phyloP scores from a whole-genome alignment of 1,284 basidiomycete genomes.

The Omphalotus olearius region DNA sequence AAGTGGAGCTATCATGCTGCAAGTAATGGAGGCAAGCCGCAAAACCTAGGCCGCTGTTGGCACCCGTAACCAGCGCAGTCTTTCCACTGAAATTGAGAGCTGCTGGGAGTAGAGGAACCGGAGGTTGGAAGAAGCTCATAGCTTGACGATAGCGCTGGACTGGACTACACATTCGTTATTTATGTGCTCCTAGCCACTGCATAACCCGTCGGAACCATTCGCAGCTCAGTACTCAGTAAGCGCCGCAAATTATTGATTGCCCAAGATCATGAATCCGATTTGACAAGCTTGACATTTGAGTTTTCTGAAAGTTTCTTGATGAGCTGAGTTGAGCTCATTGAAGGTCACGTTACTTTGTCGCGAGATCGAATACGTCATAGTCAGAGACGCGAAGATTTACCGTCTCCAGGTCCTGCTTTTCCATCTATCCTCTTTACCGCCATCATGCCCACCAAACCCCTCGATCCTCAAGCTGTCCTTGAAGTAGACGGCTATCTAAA shows the following conservation, averaged over 20 bases:
- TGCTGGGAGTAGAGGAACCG: conserved; percentile 11
- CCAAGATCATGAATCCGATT: too few relatives aligned
- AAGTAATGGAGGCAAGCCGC: conserved; percentile 15
- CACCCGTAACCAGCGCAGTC: conserved; percentile 18
- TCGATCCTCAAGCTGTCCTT: conserved; percentile 54
- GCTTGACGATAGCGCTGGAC: too few relatives aligned
- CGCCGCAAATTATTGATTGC: too few relatives aligned
- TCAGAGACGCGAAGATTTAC: conserved; percentile 6
- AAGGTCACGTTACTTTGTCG: neutral
- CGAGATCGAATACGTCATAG: conserved; percentile 7
- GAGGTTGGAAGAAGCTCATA: conserved; percentile 16
- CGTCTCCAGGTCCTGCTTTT: neutral
- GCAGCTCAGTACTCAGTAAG: too few relatives aligned
- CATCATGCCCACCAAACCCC: conserved; percentile 35
- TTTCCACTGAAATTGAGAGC: conserved; percentile 16
- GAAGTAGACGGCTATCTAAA: conserved; percentile 72
- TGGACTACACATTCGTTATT: too few relatives aligned
- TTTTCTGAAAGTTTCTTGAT: too few relatives aligned
- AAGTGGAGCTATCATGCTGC: conserved; percentile 14
- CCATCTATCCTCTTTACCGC: conserved; percentile 17
- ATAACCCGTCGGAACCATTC: too few relatives aligned
- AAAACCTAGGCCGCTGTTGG: conserved; percentile 16
- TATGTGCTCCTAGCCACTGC: too few relatives aligned
- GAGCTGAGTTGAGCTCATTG: too few relatives aligned
- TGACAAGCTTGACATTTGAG: too few relatives aligned